A percentile compares a stretch with the other conserved stretches of the same genome.
Conservation (phyloP, 1,284 basidiomycete genomes). For the Ustilago esculenta region DNA sequence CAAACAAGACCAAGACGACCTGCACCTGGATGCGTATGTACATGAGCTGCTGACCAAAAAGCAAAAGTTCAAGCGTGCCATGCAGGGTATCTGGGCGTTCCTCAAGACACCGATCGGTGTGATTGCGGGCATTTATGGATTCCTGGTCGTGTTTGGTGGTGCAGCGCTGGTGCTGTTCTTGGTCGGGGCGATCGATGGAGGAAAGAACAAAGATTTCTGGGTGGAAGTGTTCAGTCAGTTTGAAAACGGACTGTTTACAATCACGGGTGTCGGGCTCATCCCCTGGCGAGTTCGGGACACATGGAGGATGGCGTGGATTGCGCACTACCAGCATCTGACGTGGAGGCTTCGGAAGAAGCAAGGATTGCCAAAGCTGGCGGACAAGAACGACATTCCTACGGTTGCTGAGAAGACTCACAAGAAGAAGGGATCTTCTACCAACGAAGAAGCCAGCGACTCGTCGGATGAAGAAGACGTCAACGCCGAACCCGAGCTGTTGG, state of each 20-base stretch:
- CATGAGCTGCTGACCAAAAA: conserved; percentile 39
- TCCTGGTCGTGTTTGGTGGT: conserved; percentile 66
- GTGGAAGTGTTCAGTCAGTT: conserved; percentile 82
- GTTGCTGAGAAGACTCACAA: conserved; percentile 71
- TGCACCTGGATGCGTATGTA: conserved; percentile 46
- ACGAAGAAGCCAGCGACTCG: conserved; percentile 26
- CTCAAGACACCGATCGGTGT: conserved; percentile 79
- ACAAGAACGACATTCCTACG: conserved; percentile 41
- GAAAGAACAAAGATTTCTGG: conserved; percentile 69
- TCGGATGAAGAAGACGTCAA: conserved; percentile 28
- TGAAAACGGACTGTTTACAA: conserved; percentile 80
- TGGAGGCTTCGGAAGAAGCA: conserved; percentile 32
- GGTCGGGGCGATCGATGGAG: conserved; percentile 35
- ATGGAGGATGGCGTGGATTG: conserved; percentile 77
- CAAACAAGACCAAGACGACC: conserved; percentile 18
- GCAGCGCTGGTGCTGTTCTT: conserved; percentile 46
- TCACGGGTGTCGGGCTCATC: conserved; percentile 74
- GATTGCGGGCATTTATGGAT: conserved; percentile 81
- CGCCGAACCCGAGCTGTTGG: neutral
- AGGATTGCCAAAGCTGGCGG: conserved; percentile 28
- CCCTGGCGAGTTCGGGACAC: conserved; percentile 81
- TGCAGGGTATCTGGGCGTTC: conserved; percentile 82
- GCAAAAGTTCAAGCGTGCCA: conserved; percentile 71
- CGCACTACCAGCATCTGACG: conserved; percentile 69
- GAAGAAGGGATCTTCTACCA: neutral